Evolutionary conservation across 306 rosid genomes (phyloP), one percentile per base, ranked within the genome.

Genomic region (Arachis hypogaea): DNA sequence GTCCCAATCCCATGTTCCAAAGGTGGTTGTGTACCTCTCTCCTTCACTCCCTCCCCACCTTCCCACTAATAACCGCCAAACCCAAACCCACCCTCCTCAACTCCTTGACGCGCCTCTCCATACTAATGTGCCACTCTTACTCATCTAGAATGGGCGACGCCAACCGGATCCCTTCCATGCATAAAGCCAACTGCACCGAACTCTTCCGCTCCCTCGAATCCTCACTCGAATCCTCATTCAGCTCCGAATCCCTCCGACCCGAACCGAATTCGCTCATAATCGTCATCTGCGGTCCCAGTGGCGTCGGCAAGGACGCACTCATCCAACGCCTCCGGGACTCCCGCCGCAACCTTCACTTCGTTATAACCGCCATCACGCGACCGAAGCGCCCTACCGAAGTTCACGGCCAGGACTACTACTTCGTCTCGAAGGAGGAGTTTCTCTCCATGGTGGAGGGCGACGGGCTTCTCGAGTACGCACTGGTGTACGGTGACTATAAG

Each of bases 241-340:
- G 83, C 69, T 83, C 96, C 3, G 82, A 83, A 0, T 90, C 97
- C 0, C 68, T 92, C 9, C 47, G 65, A 51, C 86, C 95, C 2
- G 76, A 75, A 63, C 93, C 99, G 0, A 63, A 41, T 43, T 98
- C 99, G 0, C 82, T 92, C 62, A 69, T 94, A 67, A 47, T 94
- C 63, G 93, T 94, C 10, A 90, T 94, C 46, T 82, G 93, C 59
- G 99, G 99, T 4, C 96, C 99, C 5, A 90, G 98, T 62, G 98
- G 99, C 5, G 98, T 92, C 46, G 99, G 99, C 45, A 94, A 94
- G 66, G 97, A 92, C 83, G 89, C 99, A 7, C 75, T 90, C 30
- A 92, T 94, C 42, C 74, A 76, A 7, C 77, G 81, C 64, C 87
- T 94, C 69, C 84, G 86, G 68, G 76, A 85, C 3, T 67, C 77